phyloP scores from a whole-genome alignment of 306 rosid species.

The Morella rubra region DNA sequence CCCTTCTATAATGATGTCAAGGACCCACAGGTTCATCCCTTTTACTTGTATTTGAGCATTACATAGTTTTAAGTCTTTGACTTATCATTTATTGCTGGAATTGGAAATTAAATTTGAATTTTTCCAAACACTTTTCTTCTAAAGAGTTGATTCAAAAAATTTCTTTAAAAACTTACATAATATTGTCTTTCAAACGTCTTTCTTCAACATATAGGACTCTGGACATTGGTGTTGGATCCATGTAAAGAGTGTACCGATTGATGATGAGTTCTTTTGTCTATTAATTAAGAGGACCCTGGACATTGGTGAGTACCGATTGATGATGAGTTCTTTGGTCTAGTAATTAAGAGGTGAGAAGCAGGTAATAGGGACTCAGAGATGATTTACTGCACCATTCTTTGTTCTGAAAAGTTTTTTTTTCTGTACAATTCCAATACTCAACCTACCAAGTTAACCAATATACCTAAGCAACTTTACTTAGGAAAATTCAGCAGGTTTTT shows the following conservation, averaged over 20 bases:
- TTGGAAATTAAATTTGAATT: background rate
- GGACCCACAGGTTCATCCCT: slow-evolving; percentile 38
- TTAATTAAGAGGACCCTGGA: too few species aligned
- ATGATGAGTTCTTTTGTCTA: too few species aligned
- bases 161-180: background rate
- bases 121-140: background rate
- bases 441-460: background rate
- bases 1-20: slow-evolving; percentile 31
- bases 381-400: background rate
- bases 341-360: background rate
- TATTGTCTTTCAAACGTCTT: background rate
- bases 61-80: background rate
- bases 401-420: background rate
- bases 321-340: background rate
- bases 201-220: background rate
- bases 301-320: too few species aligned
- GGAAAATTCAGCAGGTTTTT: background rate
- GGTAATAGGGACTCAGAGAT: background rate
- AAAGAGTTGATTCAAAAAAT: background rate
- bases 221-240: background rate
- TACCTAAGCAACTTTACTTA: background rate
- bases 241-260: background rate
- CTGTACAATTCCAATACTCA: background rate
- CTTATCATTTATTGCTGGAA: background rate
- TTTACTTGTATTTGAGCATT: background rate